Evolutionary conservation across 495 filamentous ascomycete genomes (phyloP), one percentile per base, ranked within the genome.

Genomic region (Annulohypoxylon bovei): DNA sequence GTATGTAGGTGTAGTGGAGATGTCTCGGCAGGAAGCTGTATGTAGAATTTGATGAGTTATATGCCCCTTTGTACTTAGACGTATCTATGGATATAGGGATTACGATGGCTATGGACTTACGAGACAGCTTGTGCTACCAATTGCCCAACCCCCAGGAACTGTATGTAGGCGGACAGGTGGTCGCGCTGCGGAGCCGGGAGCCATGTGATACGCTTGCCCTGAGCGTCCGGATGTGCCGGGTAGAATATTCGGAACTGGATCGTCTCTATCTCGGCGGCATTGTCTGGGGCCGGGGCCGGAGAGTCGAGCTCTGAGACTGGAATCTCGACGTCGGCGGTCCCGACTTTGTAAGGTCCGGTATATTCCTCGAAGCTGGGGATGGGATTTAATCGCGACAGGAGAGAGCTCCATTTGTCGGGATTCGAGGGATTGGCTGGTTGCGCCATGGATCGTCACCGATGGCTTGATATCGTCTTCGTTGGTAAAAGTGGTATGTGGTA

Each of bases 231-330:
- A 46, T 80, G 77, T 33, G 87, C 87, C 3, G 92, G 92, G 73
- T 95, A 94, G 81, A 90, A 95, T 33, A 93, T 82, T 22, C 91
- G 84, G 78, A 92, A 94, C 52, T 88, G 88, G 40, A 93, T 78
- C 5, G 92, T 95, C 12, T 86, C 77, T 30, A 91, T 81, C 8
- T 78, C 75, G 25, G 81, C 75, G 1, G 81, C 77, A 18, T 78
- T 79, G 3, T 87, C 81, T 4, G 89, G 88, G 1, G 82, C 71
- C 6, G 78, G 81, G 27, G 79, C 80, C 0, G 86, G 84, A 0
- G 84, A 80, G 3, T 82, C 77, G 11, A 94, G 81, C 16, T 90
- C 84, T 3, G 84, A 74, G 20, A 88, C 82, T 44, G 92, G 89
- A 28, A 94, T 85, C 78, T 95, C 92, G 60, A 93, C 80, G 68